Conservation (phyloP, 2,329 filamentous ascomycete species). For the Aspergillus persii region DNA sequence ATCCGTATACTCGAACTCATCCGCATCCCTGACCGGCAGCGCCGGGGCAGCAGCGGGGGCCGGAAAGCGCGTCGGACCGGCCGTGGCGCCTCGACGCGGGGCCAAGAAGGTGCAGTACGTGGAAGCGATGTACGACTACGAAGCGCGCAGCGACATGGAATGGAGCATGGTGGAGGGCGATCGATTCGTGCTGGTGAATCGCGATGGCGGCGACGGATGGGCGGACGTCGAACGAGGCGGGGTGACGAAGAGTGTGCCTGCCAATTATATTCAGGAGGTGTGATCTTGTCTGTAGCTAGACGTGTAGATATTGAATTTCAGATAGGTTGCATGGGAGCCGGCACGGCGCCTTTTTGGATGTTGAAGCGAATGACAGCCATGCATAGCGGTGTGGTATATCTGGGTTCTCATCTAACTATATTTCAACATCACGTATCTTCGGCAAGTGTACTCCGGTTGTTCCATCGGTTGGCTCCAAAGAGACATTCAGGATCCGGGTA, state of each 20-base stretch:
- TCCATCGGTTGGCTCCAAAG: too few species aligned
- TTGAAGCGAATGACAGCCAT: too few species aligned
- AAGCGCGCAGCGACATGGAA: conserved; percentile 79
- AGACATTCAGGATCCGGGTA: too few species aligned
- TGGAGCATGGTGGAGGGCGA: conserved; percentile 91
- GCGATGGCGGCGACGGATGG: conserved; percentile 92
- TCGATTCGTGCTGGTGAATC: conserved; percentile 81
- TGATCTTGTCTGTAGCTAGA: conserved; percentile 27
- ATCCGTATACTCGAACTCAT: conserved; percentile 76
- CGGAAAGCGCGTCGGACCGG: conserved; percentile 81
- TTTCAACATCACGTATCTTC: too few species aligned
- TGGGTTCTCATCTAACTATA: too few species aligned
- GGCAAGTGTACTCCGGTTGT: too few species aligned
- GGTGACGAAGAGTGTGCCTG: conserved; percentile 81
- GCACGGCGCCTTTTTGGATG: too few species aligned
- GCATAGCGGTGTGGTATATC: too few species aligned
- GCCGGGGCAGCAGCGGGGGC: conserved; percentile 18
- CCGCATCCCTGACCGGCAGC: conserved; percentile 62
- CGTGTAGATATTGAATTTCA: background rate
- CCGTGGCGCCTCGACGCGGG: conserved; percentile 83
- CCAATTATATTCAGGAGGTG: conserved; percentile 83
- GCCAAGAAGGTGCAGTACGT: conserved; percentile 94
- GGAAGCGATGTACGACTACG: conserved; percentile 89
- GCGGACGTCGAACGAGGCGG: conserved; percentile 93
- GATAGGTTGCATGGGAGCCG: too few species aligned